Evolutionary conservation across 2,329 filamentous ascomycete genomes (phyloP).

Genomic region (Diaporthe destruens): DNA sequence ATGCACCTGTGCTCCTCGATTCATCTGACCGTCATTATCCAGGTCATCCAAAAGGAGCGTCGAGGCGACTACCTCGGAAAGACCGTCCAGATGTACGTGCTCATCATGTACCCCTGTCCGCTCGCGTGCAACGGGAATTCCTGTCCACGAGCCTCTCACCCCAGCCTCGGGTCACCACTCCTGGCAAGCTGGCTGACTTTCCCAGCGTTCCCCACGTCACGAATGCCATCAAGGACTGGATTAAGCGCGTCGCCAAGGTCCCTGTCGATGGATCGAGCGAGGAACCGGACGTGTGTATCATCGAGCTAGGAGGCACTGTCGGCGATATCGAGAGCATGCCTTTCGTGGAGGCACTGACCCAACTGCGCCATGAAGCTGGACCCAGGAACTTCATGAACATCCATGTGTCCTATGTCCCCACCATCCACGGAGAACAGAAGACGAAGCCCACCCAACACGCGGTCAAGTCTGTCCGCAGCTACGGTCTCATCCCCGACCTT

Average conservation of each 20-base stretch:
- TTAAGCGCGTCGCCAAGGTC: conserved; percentile 85
- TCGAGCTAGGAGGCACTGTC: conserved; percentile 61
- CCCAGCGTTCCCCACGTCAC: conserved; percentile 84
- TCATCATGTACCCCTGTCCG: neutral
- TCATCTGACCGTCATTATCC: conserved; percentile 29
- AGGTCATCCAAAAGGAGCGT: conserved; percentile 67
- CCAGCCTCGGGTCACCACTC: neutral
- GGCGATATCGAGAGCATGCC: conserved; percentile 90
- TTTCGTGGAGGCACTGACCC: conserved; percentile 87
- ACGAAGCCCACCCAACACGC: conserved; percentile 97
- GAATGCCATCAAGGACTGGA: conserved; percentile 92
- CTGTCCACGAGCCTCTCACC: neutral
- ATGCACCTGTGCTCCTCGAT: neutral
- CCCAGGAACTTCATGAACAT: conserved; percentile 89
- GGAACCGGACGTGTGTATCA: conserved; percentile 92
- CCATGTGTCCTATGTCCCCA: conserved; percentile 88
- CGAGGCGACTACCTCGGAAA: conserved; percentile 85
- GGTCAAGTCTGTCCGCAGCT: conserved; percentile 85
- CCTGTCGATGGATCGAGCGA: conserved; percentile 87
- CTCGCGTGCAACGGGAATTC: neutral
- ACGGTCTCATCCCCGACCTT: conserved; percentile 79
- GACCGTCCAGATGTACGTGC: conserved; percentile 79
- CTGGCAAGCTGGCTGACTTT: conserved; percentile 28
- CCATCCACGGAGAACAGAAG: conserved; percentile 81
- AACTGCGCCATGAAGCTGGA: conserved; percentile 79